phyloP scores from a whole-genome alignment of 2,329 filamentous ascomycete genomes.

The Fusarium miscanthi region DNA sequence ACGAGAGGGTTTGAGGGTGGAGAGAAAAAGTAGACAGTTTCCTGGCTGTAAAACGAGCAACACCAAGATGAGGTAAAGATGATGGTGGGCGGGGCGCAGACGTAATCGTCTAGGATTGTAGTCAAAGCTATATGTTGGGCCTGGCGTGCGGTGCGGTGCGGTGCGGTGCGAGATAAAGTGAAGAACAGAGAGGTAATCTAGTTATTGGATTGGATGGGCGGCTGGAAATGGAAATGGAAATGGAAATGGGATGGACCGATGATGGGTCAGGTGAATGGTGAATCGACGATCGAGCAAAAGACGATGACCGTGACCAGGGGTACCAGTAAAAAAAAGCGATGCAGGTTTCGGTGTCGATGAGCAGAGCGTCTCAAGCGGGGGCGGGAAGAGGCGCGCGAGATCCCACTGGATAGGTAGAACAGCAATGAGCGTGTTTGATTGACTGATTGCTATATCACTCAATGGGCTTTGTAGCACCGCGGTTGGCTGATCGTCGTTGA shows the following conservation, averaged over 20 bases:
- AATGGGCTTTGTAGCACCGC: background rate
- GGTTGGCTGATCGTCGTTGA: conserved; percentile 4
- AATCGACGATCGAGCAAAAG: conserved; percentile 40
- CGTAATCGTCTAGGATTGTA: conserved; percentile 31
- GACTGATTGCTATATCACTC: conserved; percentile 1
- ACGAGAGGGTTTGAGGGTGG: conserved; percentile 12
- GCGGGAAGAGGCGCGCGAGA: conserved; percentile 1
- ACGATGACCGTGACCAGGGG: conserved; percentile 29
- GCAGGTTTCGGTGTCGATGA: conserved; percentile 32
- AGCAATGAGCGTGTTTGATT: background rate
- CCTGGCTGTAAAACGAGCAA: conserved; percentile 29
- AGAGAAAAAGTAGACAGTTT: conserved; percentile 22
- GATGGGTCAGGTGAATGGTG: conserved; percentile 41
- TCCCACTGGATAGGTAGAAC: conserved; percentile 16
- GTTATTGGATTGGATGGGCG: conserved; percentile 30
- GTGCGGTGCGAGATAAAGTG: conserved; percentile 29
- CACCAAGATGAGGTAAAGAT: conserved; percentile 22
- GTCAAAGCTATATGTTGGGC: conserved; percentile 18
- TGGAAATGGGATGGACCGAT: conserved; percentile 33
- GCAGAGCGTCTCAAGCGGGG: conserved; percentile 27
- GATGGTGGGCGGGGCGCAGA: conserved; percentile 31
- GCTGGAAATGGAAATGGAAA: conserved; percentile 27
- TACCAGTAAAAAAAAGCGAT: conserved; percentile 35
- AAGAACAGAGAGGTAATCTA: conserved; percentile 27
- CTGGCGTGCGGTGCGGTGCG: conserved; percentile 21